These are phyloP conservation scores for Epicoccum nigrum DNA, from an alignment of 2,329 filamentous ascomycete species.

Conservation along the genomic window DNA sequence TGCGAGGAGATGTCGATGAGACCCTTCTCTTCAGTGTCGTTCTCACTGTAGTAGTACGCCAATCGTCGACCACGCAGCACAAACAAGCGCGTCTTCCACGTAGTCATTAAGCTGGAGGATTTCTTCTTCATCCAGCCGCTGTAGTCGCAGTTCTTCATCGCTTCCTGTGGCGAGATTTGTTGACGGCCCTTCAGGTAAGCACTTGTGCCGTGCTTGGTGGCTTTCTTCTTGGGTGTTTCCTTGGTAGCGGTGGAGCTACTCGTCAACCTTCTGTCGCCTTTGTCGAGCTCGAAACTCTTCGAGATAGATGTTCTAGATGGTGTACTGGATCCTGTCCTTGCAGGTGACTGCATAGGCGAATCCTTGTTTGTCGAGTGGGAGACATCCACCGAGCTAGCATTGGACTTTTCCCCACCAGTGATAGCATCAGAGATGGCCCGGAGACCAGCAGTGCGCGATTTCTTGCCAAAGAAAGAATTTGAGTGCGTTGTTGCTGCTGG, in stretches of 20 bases:
- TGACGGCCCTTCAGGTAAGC: conserved; percentile 87
- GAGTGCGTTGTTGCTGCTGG: conserved; percentile 41
- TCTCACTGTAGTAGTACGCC: conserved; percentile 95
- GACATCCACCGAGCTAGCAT: conserved; percentile 49
- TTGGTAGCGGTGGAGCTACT: conserved; percentile 54
- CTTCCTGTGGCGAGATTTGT: conserved; percentile 80
- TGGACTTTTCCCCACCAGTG: conserved; percentile 60
- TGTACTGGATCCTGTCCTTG: conserved; percentile 76
- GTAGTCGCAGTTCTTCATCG: conserved; percentile 87
- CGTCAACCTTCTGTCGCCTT: conserved; percentile 59
- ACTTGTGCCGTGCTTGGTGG: conserved; percentile 92
- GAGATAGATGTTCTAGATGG: conserved; percentile 63
- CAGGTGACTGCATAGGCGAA: conserved; percentile 65
- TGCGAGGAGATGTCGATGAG: conserved; percentile 98
- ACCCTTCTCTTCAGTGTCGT: conserved; percentile 90
- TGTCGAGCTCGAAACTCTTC: conserved; percentile 80
- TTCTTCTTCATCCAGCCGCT: conserved; percentile 99
- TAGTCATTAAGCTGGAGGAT: conserved; percentile 92
- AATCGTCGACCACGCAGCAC: conserved; percentile 88
- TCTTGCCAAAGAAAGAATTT: conserved; percentile 49
- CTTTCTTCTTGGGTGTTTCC: conserved; percentile 49
- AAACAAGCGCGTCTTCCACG: conserved; percentile 97
- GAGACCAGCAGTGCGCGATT: conserved; percentile 67
- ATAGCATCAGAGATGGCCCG: conserved; percentile 81
- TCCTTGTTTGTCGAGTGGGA: conserved; percentile 57